Evolutionary conservation across 176 grass and related monocot genomes (phyloP).

Genomic region (Alloteropsis semialata): DNA sequence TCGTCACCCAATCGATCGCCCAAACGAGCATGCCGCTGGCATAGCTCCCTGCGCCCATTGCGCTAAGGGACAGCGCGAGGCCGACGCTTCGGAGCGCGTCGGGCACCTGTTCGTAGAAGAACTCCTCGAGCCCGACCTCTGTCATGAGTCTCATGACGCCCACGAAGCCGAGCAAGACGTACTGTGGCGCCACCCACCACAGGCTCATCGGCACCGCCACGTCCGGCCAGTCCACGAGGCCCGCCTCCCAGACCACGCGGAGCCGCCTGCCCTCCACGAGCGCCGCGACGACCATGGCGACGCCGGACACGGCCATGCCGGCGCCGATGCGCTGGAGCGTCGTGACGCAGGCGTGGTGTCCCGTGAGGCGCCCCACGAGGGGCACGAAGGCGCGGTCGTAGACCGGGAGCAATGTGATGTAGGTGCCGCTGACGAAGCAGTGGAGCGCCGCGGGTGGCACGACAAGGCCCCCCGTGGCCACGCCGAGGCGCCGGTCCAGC

Average conservation of each 20-base stretch:
- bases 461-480: neutral
- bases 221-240: neutral
- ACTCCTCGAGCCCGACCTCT: neutral
- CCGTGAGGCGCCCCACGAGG: neutral
- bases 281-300: neutral
- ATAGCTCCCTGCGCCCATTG: neutral
- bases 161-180: neutral
- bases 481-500: neutral
- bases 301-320: neutral
- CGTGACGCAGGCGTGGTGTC: neutral
- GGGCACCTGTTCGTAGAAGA: slow-evolving; percentile 7
- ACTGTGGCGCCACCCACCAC: slow-evolving; percentile 84
- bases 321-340: neutral
- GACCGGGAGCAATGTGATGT: neutral
- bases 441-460: neutral
- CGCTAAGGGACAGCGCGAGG: neutral
- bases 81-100: slow-evolving; percentile 35
- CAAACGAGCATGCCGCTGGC: neutral
- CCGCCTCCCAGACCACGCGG: neutral
- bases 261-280: slow-evolving; percentile 1
- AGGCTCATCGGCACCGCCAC: slow-evolving; percentile 67
- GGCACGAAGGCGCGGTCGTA: neutral
- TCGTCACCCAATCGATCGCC: neutral
- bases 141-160: neutral
- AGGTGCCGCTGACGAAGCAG: neutral